Evolutionary conservation across 176 grass and related monocot genomes (phyloP), one percentile per base, ranked within the genome.

Genomic region (Oryza officinalis): DNA sequence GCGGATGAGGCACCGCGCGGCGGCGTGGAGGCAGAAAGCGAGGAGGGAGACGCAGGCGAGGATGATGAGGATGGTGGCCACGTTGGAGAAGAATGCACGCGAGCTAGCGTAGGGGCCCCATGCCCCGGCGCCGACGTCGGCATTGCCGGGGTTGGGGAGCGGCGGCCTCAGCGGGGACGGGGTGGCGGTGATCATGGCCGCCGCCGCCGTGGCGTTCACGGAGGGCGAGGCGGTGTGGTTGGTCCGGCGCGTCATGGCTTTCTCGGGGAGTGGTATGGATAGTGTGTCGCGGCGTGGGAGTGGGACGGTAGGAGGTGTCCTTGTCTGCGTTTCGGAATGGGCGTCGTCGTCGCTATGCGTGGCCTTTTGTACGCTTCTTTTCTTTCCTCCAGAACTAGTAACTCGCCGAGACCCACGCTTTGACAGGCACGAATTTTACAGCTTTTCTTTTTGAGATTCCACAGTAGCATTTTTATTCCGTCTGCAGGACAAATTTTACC

Each of bases 11-110:
- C 86, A 44, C 61, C 96, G 96, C 6, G 74, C 85, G 26, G 83
- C 85, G 20, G 96, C 96, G 47, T 99, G 96, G 65, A 99, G 96
- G 49, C 85, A 80, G 85, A 94, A 92, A 80, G 91, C 96, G 74
- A 96, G 83, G 73, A 92, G 69, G n/a, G 93, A 84, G 41, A 92
- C 91, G 74, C 89, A 96, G 65, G 90, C 87, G 15, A 99, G 87
- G 77, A 96, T 91, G 68, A 99, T 33, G 87, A 99, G 74, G 81
- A 99, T 91, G 87, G 93, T 91, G 74, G 80, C 93, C 86, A 94
- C 91, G 91, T 94, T 99, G 79, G 91, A 87, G 82, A 93, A 88
- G 87, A 99, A 89, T 44, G 87, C 89, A 10, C 87, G 87, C 38
- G 91, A 74, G 89, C 92, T 90, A 27, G 89, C 33, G 89, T 89